phyloP scores from a whole-genome alignment of 495 filamentous ascomycete species.

The Penicillium alfredii region DNA sequence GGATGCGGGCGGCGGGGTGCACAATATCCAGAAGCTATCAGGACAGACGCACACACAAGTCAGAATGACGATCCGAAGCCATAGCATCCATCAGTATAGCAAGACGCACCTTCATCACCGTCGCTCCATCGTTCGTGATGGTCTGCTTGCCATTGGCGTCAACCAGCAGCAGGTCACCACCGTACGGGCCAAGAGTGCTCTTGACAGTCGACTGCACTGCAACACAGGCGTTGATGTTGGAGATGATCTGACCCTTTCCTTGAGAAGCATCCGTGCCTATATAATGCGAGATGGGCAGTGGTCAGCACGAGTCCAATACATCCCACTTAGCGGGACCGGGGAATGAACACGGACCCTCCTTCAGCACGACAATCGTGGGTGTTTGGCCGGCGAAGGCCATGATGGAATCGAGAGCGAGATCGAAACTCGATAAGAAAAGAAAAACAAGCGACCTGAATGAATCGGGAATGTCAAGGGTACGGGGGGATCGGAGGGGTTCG shows the following conservation, averaged over 20 bases:
- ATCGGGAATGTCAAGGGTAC: slow-evolving; percentile 18
- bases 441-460: slow-evolving; percentile 12
- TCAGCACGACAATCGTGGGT: slow-evolving; percentile 96
- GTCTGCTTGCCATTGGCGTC: slow-evolving; percentile 93
- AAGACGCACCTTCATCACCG: slow-evolving; percentile 85
- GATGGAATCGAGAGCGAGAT: slow-evolving; percentile 20
- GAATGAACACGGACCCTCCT: slow-evolving; percentile 68
- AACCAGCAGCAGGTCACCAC: slow-evolving; percentile 91
- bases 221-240: slow-evolving; percentile 97
- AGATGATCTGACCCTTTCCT: slow-evolving; percentile 93
- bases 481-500: slow-evolving; percentile 26
- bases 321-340: slow-evolving; percentile 22
- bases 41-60: slow-evolving; percentile 8
- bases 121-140: slow-evolving; percentile 98
- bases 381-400: slow-evolving; percentile 99
- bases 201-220: slow-evolving; percentile 96
- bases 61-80: slow-evolving; percentile 14
- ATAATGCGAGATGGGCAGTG: slow-evolving; percentile 12
- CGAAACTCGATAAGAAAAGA: slow-evolving; percentile 12
- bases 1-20: slow-evolving; percentile 93
- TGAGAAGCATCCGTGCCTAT: slow-evolving; percentile 94
- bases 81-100: neutral
- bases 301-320: slow-evolving; percentile 16
- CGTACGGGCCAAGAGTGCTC: slow-evolving; percentile 94
- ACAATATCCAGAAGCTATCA: slow-evolving; percentile 90